Base-by-base conservation (phyloP, 352 stramenopile species). In the Pythium brachiatum region DNA sequence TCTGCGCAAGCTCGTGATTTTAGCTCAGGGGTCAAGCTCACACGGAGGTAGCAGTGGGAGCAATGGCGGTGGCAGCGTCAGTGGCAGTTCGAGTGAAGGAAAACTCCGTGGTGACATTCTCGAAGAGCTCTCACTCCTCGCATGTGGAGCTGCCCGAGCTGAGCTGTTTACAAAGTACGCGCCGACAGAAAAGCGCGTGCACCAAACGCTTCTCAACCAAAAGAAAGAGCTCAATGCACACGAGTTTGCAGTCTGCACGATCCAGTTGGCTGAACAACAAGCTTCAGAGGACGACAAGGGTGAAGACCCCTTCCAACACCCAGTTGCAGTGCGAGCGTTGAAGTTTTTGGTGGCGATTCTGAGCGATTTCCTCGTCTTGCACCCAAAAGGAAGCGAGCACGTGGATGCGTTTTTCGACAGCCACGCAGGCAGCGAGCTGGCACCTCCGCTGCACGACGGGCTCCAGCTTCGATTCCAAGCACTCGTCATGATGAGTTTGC, bases 261-360 rank as follows among this genome's bases (percentile, higher is more conserved):
- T 79, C 0, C 54, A 70, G 18, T 41, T 90, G 5, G 74, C 76
- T 47, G 78, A 90, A 31, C 69, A 76, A 52, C 58, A 64, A 18
- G 81, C 78, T 18, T 59, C 67, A 4, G 56, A 61, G 11, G 76
- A 87, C 47, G 48, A 58, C 5, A 52, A 55, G 6, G 76, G 71
- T 15, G 68, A 72, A 53, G 80, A 92, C 51, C 80, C 80, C 0
- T 92, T 92, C 53, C 68, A 76, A 29, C 72, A 92, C 54, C 56
- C 74, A 5, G 70, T 81, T 13, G 70, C 78, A 18, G 51, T 68
- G 6, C 57, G 76, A 21, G 69, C 73, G 0, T 41, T 89, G 11
- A 68, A 69, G 18, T 41, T 92, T 20, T 53, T 92, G 23, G 79
- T 86, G 13, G 59, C 63, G 3, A 65, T 89, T 27, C 61, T 90